These are phyloP conservation scores for Gyromitra esculenta DNA, from an alignment of 2,329 filamentous ascomycete genomes.

Conservation along the genomic window DNA sequence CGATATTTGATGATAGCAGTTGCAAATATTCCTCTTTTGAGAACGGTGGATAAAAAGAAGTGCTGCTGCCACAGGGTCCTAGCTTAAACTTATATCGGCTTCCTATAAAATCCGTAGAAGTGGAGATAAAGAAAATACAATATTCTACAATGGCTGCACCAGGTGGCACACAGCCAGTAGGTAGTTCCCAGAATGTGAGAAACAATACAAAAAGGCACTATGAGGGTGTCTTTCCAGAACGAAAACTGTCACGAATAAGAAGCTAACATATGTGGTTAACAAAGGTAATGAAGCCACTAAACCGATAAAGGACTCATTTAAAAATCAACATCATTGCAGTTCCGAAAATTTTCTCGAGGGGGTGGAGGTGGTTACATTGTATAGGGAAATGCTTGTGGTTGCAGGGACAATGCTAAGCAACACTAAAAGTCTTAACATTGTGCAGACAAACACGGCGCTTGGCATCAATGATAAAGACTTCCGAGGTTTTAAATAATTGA, in stretches of 20 bases:
- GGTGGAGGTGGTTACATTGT: constrained; percentile 1
- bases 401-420: constrained; percentile 26
- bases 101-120: not conserved
- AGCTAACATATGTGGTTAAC: too few species aligned
- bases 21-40: not conserved
- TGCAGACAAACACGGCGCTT: not conserved
- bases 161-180: not conserved
- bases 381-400: not conserved
- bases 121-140: not conserved
- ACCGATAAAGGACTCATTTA: not conserved
- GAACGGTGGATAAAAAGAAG: not conserved
- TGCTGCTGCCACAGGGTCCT: not conserved
- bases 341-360: not conserved
- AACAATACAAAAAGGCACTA: not conserved
- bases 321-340: not conserved
- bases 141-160: not conserved
- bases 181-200: not conserved
- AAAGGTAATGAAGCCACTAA: too few species aligned
- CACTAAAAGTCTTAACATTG: constrained; percentile 29
- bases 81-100: not conserved
- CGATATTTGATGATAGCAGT: not conserved
- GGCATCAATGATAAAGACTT: constrained; percentile 1
- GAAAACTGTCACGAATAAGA: not conserved
- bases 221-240: not conserved
- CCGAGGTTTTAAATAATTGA: not conserved